A percentile compares a stretch with the other conserved stretches of the same genome.
Evolutionary conservation across 352 stramenopile species (phyloP).

Genomic region (Globisporangium carolinianum): DNA sequence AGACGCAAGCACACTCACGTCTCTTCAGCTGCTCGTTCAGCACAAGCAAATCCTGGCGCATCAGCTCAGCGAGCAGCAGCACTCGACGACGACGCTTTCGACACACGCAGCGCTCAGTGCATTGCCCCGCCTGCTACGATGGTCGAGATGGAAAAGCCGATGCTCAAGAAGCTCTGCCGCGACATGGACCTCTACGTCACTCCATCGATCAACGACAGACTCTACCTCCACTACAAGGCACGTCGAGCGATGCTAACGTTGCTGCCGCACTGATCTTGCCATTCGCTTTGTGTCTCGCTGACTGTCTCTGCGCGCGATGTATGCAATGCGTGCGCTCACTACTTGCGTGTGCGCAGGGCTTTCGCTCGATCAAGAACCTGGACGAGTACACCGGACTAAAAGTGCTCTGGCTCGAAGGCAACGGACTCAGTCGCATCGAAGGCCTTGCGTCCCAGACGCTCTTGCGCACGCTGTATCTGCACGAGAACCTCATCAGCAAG

Average conservation of each 20-base stretch:
- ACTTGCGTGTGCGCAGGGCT: constrained; percentile 40
- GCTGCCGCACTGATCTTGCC: too few relatives aligned
- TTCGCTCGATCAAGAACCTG: constrained; percentile 90
- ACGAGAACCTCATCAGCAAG: constrained; percentile 94
- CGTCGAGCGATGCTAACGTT: too few relatives aligned
- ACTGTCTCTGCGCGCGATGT: too few relatives aligned
- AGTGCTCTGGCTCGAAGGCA: constrained; percentile 93
- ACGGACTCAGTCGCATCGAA: constrained; percentile 88
- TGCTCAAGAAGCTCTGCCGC: constrained; percentile 86
- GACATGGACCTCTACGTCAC: constrained; percentile 91
- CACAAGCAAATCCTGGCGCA: too few relatives aligned
- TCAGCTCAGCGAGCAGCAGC: too few relatives aligned
- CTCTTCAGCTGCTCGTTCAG: too few relatives aligned
- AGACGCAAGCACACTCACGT: too few relatives aligned
- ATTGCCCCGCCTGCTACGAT: constrained; percentile 13
- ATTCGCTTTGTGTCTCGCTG: too few relatives aligned
- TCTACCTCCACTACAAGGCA: constrained; percentile 95
- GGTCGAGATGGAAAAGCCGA: constrained; percentile 86
- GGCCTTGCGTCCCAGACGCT: constrained; percentile 82
- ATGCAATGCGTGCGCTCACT: too few relatives aligned
- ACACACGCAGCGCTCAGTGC: too few relatives aligned
- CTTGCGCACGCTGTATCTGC: constrained; percentile 89
- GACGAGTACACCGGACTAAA: constrained; percentile 93
- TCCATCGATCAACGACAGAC: constrained; percentile 91
- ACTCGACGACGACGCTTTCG: too few relatives aligned